Evolutionary conservation across 768 basidiomycete species (phyloP).

Genomic region (Agaricus blazei): DNA sequence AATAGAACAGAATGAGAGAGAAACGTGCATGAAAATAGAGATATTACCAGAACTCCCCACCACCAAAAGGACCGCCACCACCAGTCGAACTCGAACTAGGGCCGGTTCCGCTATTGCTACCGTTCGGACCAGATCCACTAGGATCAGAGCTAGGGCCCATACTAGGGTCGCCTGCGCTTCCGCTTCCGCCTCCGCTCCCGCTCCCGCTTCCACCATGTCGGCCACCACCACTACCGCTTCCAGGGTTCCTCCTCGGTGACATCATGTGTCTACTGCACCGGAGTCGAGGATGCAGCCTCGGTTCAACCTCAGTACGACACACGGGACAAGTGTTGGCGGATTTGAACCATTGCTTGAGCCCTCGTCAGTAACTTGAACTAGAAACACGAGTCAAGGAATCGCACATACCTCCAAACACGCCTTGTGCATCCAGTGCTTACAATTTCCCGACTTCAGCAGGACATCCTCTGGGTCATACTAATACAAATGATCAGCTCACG

Average conservation of each 20-base stretch:
- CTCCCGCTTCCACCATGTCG: not conserved
- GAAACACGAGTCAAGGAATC: not conserved
- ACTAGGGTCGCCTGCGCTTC: not conserved
- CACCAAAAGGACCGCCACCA: not conserved
- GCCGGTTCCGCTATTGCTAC: not conserved
- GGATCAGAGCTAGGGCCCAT: not conserved
- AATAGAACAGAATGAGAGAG: not conserved
- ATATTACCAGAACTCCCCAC: not conserved
- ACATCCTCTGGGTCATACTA: slow-evolving; percentile 63
- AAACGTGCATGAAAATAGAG: not conserved
- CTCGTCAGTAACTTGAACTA: not conserved
- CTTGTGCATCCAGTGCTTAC: slow-evolving; percentile 79
- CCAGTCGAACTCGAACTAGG: no score
- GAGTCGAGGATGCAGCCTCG: not conserved
- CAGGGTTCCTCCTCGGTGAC: not conserved
- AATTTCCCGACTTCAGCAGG: slow-evolving; percentile 63
- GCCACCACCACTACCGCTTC: not conserved
- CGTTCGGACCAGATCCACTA: not conserved
- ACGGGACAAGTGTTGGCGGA: slow-evolving; percentile 77
- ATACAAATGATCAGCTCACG: slow-evolving; percentile 7
- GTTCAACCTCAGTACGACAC: slow-evolving; percentile 58
- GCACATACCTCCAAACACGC: slow-evolving; percentile 64
- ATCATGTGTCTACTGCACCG: not conserved
- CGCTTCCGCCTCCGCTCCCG: not conserved
- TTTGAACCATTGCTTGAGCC: slow-evolving; percentile 70